Evolutionary conservation across 129 eudicot genomes (phyloP), one percentile per base, ranked within the genome.

Genomic region (Centella asiatica): DNA sequence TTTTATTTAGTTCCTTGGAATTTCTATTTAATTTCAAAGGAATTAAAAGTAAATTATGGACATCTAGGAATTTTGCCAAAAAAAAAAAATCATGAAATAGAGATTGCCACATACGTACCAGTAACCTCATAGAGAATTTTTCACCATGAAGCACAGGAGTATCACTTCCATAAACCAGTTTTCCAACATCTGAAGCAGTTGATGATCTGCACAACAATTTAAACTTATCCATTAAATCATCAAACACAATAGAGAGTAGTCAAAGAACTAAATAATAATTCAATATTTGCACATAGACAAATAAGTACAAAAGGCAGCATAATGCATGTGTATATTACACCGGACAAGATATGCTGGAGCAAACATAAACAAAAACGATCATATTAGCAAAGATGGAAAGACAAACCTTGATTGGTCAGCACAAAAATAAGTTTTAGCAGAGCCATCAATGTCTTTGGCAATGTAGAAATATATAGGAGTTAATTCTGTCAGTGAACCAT

Each of bases 381-480:
- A 28, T 10, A 13, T 40, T 26, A 37, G 18, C 39, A 44, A n/a
- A 5, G 56, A 54, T 55, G 10, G 6, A 23, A 17, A 46, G 22
- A 37, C 62, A 29, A 47, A 90, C 95, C 82, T 87, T 56, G 86
- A 65, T 62, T 87, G 69, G 62, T 92, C 98, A 5, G 90, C 74
- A 53, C 98, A 92, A 20, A 92, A 92, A 69, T 79, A 83, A 31
- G 87, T 80, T 23, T 58, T 71, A 5, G 73, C 60, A 52, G 27
- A 64, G 5, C 98, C 98, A 48, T 87, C 76, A 26, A 71, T 50
- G 48, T 78, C 84, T 74, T 77, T 87, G 42, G 87, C 76, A 31
- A 92, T 54, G 48, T 92, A 87, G 67, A 92, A 92, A 67, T 92
- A 92, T 1, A 92, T 63, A 0, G 98, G 95, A 7, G 96, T 92